These are phyloP conservation scores for Blastobotrys buckinghamii DNA, from an alignment of 1,139 yeast species.

Conservation along the genomic window DNA sequence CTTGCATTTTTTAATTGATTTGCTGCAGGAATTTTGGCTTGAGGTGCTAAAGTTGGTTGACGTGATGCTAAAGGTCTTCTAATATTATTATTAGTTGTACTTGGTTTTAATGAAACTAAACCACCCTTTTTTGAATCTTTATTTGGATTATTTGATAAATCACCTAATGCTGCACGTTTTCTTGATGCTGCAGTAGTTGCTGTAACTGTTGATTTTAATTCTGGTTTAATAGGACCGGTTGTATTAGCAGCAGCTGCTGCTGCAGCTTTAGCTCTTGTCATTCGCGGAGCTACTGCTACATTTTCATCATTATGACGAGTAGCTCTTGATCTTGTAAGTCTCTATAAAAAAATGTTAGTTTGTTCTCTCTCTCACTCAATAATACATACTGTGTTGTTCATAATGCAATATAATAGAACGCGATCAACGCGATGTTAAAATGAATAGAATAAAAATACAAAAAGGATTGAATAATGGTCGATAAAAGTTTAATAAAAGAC, in stretches of 20 bases:
- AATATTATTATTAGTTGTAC: conserved; percentile 1
- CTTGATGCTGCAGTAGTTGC: conserved; percentile 5
- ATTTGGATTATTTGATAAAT: conserved; percentile 13
- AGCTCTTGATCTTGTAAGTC: conserved; percentile 14
- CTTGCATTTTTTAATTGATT: conserved; percentile 5
- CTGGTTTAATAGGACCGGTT: conserved; percentile 4
- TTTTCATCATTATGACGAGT: conserved; percentile 14
- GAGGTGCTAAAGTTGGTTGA: conserved; percentile 9
- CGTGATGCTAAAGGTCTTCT: conserved; percentile 4
- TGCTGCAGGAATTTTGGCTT: conserved; percentile 4
- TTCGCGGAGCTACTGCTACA: conserved; percentile 10
- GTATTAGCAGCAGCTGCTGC: conserved; percentile 6
- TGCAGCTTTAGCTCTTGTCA: conserved; percentile 16
- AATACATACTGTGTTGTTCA: conserved; percentile 9
- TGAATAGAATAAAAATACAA: neutral
- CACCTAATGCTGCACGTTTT: conserved; percentile 16
- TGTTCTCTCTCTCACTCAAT: neutral
- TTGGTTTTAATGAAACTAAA: conserved; percentile 2
- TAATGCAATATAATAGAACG: conserved; percentile 4
- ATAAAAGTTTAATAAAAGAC: neutral
- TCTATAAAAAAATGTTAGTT: conserved; percentile 1
- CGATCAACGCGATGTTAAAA: conserved; percentile 7
- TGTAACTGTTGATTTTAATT: conserved; percentile 1
- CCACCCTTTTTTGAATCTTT: conserved; percentile 3
- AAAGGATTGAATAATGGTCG: neutral